Base-by-base conservation (phyloP, 2,329 filamentous ascomycete species). In the Thelonectria discophora region DNA sequence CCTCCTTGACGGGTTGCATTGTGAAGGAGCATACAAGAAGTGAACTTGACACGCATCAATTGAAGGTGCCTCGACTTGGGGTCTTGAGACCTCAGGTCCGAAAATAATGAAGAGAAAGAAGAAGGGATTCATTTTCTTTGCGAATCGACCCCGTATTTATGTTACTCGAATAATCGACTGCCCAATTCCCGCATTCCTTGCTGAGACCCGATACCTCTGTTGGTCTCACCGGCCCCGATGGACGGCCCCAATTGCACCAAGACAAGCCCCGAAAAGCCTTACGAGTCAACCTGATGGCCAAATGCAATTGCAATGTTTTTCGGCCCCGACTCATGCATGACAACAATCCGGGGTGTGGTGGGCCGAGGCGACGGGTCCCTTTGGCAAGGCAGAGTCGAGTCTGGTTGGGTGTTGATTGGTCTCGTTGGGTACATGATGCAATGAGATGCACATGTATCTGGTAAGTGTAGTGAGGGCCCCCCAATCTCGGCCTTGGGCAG, bases 381-480 rank as follows among this genome's bases (percentile, higher is more conserved):
- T 37, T 37, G 34, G 34, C 15, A 37, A 37, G 34, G 34, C 12
- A 46, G 42, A 46, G 42, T 21, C 20, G 12, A 46, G 17, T 8
- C 42, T 2, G 12, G 18, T 6, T 12, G 42, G 20, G 34, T 6
- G 13, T 68, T 68, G 61, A 70, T 71, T 69, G 65, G 66, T 3
- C 57, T 55, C 51, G 34, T 37, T 1, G n/a, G 27, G 3, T 6
- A 3, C 5, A 21, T 52, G 50, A 49, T 64, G 66, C 34, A 37
- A 3, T 6, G 24, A 4, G 24, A 8, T 7, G 27, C 7, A 30
- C 27, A 30, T 10, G n/a, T n/a, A n/a, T n/a, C n/a, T n/a, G n/a
- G n/a, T n/a, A n/a, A 24, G 32, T 34, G 60, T 59, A 65, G 46
- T 40, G 24, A 40, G 39, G 58, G 18, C 53, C 40, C 55, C 21